Evolutionary conservation across 108 stramenopile genomes (phyloP).

Genomic region (Nitzschia sp.): DNA sequence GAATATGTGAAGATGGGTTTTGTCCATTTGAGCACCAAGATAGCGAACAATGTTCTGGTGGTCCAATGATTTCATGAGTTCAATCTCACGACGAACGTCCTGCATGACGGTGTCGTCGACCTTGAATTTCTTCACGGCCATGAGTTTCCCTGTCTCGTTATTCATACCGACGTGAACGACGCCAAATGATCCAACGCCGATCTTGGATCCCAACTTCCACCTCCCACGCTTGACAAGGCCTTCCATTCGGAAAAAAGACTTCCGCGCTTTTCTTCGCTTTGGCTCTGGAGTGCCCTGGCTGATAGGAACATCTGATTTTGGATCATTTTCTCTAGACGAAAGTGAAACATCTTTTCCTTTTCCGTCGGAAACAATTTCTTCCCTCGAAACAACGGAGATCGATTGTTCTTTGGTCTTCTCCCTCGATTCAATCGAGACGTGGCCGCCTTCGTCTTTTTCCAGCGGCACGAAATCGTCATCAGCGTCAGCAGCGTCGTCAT

Average conservation of each 20-base stretch:
- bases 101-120: conserved; percentile 35
- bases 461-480: no score
- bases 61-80: conserved; percentile 83
- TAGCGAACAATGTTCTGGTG: conserved; percentile 96
- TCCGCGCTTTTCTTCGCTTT: background rate
- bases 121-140: conserved; percentile 84
- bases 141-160: conserved; percentile 79
- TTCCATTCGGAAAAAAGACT: conserved; percentile 21
- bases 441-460: no score
- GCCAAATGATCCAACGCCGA: conserved; percentile 94
- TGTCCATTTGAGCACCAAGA: conserved; percentile 87
- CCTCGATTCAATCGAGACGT: no score
- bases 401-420: background rate
- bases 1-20: conserved; percentile 85
- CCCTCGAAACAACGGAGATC: background rate
- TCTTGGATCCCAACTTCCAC: conserved; percentile 89
- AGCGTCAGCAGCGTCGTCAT: background rate
- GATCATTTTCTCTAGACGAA: no score
- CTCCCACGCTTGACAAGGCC: conserved; percentile 67
- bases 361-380: no score
- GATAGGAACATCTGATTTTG: no score
- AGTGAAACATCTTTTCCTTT: no score
- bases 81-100: conserved; percentile 81
- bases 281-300: background rate
- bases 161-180: conserved; percentile 95